These are phyloP conservation scores for Arxiozyma telluris DNA, from an alignment of 1,139 yeast genomes.

Conservation along the genomic window DNA sequence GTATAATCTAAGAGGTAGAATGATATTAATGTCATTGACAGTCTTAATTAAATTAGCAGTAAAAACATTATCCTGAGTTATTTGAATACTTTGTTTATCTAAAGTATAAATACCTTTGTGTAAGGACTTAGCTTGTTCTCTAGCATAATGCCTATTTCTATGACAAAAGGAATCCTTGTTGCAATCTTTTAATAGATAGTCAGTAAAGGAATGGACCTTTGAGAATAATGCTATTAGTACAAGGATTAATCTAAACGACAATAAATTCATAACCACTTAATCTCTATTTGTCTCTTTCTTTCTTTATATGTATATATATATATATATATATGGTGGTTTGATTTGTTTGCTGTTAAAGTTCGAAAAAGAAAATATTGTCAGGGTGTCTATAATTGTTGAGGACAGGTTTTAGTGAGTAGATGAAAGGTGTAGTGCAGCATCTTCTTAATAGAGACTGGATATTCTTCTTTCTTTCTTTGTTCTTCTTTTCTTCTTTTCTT, in stretches of 20 bases:
- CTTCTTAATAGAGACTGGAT: too few species aligned
- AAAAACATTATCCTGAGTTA: slow-evolving; percentile 12
- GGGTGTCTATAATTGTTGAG: too few species aligned
- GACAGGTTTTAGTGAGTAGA: too few species aligned
- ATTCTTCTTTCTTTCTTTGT: too few species aligned
- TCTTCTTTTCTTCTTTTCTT: too few species aligned
- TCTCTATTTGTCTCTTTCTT: too few species aligned
- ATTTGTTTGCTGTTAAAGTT: background rate
- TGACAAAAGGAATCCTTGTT: slow-evolving; percentile 77
- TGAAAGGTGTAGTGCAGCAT: too few species aligned
- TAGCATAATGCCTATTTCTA: slow-evolving; percentile 68
- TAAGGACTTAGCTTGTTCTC: slow-evolving; percentile 5
- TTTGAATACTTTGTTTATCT: background rate
- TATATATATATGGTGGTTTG: background rate
- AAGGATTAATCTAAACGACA: background rate
- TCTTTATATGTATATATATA: background rate
- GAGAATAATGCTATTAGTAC: background rate
- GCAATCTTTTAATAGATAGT: slow-evolving; percentile 63
- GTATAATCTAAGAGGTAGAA: slow-evolving; percentile 47
- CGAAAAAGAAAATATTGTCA: background rate
- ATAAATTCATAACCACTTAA: background rate
- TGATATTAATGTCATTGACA: slow-evolving; percentile 16
- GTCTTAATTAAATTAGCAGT: slow-evolving; percentile 20
- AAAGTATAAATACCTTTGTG: background rate
- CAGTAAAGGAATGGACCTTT: slow-evolving; percentile 18